Evolutionary conservation across 2,329 filamentous ascomycete genomes (phyloP), one percentile per base, ranked within the genome.

Genomic region (Aspergillus latus): DNA sequence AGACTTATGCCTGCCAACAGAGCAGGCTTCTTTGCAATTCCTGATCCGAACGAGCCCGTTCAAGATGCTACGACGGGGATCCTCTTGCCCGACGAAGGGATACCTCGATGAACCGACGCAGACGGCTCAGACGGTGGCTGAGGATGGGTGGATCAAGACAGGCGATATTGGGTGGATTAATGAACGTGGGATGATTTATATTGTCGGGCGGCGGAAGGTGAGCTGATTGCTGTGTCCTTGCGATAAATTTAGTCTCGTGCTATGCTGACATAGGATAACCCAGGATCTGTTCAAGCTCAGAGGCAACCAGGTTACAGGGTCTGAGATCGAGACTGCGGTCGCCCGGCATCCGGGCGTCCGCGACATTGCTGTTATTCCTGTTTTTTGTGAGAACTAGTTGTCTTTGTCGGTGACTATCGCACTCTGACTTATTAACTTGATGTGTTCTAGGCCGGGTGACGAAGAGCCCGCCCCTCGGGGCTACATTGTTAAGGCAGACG

Each of bases 191-290:
- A 77, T 78, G 61, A 79, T 89, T 56, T 82, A 82, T 64, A 87
- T 91, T 52, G 85, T 92, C 29, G 89, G 92, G 70, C 82, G 89
- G 36, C 84, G 85, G 75, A 90, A 91, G 78, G 87, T 79, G 36
- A 26, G 28, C 16, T 21, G 21, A 21, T 21, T 21, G 21, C 21
- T 21, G 21, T 21, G 21, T 21, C 21, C 21, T 21, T 21, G 21
- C 21, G 21, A 21, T 21, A 21, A 21, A 21, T 21, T 21, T 21
- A 21, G 21, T 21, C 21, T 21, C 21, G 21, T 21, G 30, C 34
- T 13, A 5, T 44, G 40, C 16, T 28, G 40, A 29, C 21, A 26
- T 21, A 21, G 21, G 21, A 44, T 1, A 4, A 21, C 28, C 9
- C 28, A 52, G 49, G 49, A 69, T 56, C 62, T 72, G 26, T 73